Conservation (phyloP, 2,329 filamentous ascomycete species). For the Zasmidium angulare region DNA sequence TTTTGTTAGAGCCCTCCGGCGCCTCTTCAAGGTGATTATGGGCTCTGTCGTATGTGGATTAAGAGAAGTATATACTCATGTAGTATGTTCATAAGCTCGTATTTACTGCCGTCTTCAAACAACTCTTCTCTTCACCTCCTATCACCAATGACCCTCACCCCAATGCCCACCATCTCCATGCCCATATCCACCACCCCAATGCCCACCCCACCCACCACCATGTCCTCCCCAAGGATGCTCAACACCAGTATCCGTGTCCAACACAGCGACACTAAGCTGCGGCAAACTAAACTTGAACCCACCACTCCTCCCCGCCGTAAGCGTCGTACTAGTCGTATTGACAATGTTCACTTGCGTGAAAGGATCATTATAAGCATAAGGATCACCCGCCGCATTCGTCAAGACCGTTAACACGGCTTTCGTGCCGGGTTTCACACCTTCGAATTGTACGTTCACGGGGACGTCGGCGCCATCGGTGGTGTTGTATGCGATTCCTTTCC, state of each 20-base stretch:
- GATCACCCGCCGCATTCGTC: conserved; percentile 36
- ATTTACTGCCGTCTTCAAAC: too few relatives aligned
- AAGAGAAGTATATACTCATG: too few relatives aligned
- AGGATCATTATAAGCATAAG: conserved; percentile 51
- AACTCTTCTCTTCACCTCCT: background rate
- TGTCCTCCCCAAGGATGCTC: conserved; percentile 4
- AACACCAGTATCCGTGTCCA: conserved; percentile 39
- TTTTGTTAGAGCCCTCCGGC: too few relatives aligned
- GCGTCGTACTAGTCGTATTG: background rate
- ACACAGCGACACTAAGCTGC: conserved; percentile 56
- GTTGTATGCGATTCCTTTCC: conserved; percentile 53
- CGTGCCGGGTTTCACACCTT: conserved; percentile 35
- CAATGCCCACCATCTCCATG: conserved; percentile 2
- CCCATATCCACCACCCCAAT: conserved; percentile 1
- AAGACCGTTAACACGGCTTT: conserved; percentile 44
- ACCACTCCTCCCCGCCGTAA: conserved; percentile 46
- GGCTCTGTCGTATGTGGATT: too few relatives aligned
- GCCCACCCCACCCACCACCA: background rate
- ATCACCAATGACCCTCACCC: conserved; percentile 8
- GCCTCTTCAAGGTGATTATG: too few relatives aligned
- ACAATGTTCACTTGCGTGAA: conserved; percentile 42
- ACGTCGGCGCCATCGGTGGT: conserved; percentile 40
- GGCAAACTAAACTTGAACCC: conserved; percentile 55
- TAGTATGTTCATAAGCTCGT: too few relatives aligned
- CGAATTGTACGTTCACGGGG: conserved; percentile 38